Evolutionary conservation across 257 asterid genomes (phyloP).

Genomic region (Ilex aquifolium): DNA sequence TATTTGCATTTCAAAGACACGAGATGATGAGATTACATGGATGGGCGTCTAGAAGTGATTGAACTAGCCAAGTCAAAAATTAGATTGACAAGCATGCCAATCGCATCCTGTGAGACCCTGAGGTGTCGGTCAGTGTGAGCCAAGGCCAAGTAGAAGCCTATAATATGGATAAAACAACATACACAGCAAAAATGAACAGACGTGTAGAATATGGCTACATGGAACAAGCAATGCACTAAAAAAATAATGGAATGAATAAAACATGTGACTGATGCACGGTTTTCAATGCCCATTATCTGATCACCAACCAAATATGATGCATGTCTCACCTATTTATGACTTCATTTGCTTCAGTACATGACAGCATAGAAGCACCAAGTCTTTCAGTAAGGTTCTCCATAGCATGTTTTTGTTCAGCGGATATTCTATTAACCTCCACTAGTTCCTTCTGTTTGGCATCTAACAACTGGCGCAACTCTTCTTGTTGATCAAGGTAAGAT

Average conservation of each 20-base stretch:
- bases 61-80: too few relatives aligned
- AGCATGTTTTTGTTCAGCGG: slow-evolving; percentile 72
- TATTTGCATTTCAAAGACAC: too few relatives aligned
- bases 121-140: background rate
- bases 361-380: slow-evolving; percentile 71
- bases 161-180: background rate
- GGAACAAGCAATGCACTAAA: background rate
- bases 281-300: slow-evolving; percentile 6
- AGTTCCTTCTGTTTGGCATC: slow-evolving; percentile 67
- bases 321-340: slow-evolving; percentile 67
- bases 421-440: slow-evolving; percentile 43
- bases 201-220: background rate
- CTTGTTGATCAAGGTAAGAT: slow-evolving; percentile 54
- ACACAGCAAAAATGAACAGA: background rate
- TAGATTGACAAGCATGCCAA: too few relatives aligned
- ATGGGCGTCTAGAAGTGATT: too few relatives aligned
- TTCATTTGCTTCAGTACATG: slow-evolving; percentile 89
- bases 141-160: background rate
- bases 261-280: background rate
- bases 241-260: background rate
- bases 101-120: too few relatives aligned
- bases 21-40: too few relatives aligned
- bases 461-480: slow-evolving; percentile 50
- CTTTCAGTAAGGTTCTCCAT: slow-evolving; percentile 72
- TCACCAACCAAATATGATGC: slow-evolving; percentile 6